Percentiles rank a stretch among this genome's conserved stretches.
These are phyloP conservation scores for Tulasnella sp. DNA, from an alignment of 768 basidiomycete species.

Conservation along the genomic window DNA sequence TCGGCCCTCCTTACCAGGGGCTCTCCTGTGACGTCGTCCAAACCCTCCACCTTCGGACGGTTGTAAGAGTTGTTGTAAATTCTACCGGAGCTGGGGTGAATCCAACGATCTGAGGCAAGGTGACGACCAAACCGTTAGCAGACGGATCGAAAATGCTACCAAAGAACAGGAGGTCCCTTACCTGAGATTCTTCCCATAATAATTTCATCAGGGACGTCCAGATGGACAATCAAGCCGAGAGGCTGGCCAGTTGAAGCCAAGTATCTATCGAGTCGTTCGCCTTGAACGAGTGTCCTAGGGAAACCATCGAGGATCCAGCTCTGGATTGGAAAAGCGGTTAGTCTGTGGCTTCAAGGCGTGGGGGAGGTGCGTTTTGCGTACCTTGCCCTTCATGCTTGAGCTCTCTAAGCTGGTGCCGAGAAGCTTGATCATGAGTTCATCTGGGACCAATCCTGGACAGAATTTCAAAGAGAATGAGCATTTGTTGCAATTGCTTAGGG, in stretches of 20 bases:
- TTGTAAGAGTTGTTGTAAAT: constrained; percentile 91
- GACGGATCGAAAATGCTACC: background rate
- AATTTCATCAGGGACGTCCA: constrained; percentile 83
- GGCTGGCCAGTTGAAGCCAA: constrained; percentile 56
- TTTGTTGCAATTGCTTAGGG: background rate
- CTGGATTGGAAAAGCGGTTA: constrained; percentile 38
- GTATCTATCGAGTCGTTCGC: constrained; percentile 68
- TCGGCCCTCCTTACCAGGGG: constrained; percentile 83
- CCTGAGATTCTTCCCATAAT: constrained; percentile 77
- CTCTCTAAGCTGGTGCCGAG: constrained; percentile 64
- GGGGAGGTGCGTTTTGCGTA: constrained; percentile 31
- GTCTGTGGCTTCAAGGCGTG: background rate
- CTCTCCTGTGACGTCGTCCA: constrained; percentile 84
- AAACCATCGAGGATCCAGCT: constrained; percentile 94
- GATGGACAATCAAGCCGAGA: constrained; percentile 75
- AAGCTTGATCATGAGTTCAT: constrained; percentile 74
- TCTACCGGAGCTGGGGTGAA: constrained; percentile 81
- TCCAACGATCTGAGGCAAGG: constrained; percentile 61
- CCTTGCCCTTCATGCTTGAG: constrained; percentile 54
- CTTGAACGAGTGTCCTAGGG: constrained; percentile 84
- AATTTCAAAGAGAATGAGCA: background rate
- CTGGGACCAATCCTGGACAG: constrained; percentile 53
- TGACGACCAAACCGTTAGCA: background rate
- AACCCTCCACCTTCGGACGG: constrained; percentile 69
- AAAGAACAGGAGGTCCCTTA: constrained; percentile 25